Evolutionary conservation across 1,284 basidiomycete species (phyloP), one percentile per base, ranked within the genome.

Genomic region (Moniliella sp.): DNA sequence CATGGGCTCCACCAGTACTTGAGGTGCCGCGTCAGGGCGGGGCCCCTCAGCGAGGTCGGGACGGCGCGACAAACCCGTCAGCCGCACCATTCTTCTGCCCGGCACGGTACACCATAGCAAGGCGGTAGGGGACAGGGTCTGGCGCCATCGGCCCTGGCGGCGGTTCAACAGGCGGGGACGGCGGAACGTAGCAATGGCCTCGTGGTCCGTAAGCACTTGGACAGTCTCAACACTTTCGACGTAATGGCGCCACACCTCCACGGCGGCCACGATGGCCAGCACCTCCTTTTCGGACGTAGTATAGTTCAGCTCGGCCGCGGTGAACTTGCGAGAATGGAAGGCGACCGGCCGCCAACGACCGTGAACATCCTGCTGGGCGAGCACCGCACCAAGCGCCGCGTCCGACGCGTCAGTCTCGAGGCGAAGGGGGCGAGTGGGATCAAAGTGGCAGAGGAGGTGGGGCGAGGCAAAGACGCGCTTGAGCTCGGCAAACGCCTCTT

Each of bases 401-500:
- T 53, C 39, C 0, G 56, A 62, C 45, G 10, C 54, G 30, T 62
- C 53, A 2, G 48, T 48, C 9, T 34, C 28, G 2, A 68, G 18
- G 5, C 57, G 47, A 10, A 52, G 39, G 1, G 43, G 58, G 2
- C 31, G 12, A 2, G 32, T 26, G 2, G 64, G 62, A 28, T 62
- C 35, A 39, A 51, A 68, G 35, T 65, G 61, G 0, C 34, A 26
- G 0, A 67, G 51, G 8, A 68, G 33, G 1, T 61, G 62, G 9
- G 62, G 51, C 0, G 47, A 34, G 4, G 51, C 60, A 43, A 37
- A 59, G 37, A 45, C 43, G 3, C 16, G n/a, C 29, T 65, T 63
- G 39, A 61, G 62, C 5, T 46, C 37, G 8, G 66, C 56, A 19
- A 67, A 65, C 5, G 62, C 53, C 17, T 57, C 56, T 13, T 50